These are phyloP conservation scores for Cruciata laevipes DNA, from an alignment of 257 asterid species.

Conservation along the genomic window DNA sequence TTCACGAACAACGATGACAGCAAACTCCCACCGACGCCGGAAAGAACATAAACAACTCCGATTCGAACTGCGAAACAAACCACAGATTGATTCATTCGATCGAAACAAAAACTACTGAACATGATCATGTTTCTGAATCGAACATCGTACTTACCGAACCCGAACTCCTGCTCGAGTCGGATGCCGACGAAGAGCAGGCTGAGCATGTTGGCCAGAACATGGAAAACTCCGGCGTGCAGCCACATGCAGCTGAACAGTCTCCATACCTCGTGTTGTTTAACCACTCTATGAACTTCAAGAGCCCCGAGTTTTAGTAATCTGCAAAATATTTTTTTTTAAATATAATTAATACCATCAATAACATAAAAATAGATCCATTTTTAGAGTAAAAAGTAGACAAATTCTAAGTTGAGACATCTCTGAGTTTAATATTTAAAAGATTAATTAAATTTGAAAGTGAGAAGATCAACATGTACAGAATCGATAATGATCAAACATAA, in stretches of 20 bases:
- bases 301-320: slow-evolving; percentile 38
- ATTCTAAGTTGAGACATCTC: too few species aligned
- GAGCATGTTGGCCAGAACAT: slow-evolving; percentile 42
- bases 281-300: slow-evolving; percentile 25
- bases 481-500: too few species aligned
- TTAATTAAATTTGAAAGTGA: too few species aligned
- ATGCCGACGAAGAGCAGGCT: slow-evolving; percentile 38
- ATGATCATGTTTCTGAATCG: too few species aligned
- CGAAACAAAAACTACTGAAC: neutral
- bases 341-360: neutral
- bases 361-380: too few species aligned
- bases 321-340: neutral
- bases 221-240: slow-evolving; percentile 45
- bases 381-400: too few species aligned
- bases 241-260: slow-evolving; percentile 36
- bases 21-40: slow-evolving; percentile 84
- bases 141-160: slow-evolving; percentile 27
- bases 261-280: slow-evolving; percentile 28
- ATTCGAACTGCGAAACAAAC: slow-evolving; percentile 39
- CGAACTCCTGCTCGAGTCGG: slow-evolving; percentile 47
- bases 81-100: neutral
- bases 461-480: too few species aligned
- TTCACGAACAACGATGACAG: slow-evolving; percentile 57
- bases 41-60: slow-evolving; percentile 46
- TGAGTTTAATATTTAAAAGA: too few species aligned